Conservation (phyloP, 768 basidiomycete species). For the Collybia sordida region DNA sequence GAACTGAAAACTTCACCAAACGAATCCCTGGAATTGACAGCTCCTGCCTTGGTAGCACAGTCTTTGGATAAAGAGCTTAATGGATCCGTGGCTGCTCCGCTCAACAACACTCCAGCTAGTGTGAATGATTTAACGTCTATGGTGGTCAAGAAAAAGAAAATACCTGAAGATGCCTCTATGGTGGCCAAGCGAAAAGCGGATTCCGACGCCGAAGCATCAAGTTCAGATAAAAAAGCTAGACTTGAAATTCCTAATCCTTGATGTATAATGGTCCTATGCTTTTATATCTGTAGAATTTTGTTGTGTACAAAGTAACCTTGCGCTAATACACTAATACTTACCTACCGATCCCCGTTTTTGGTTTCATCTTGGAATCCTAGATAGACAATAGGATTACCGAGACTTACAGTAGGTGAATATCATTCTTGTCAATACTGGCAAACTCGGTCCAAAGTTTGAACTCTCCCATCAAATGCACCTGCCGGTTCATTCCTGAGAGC, state of each 20-base stretch:
- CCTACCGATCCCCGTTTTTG: too few relatives aligned
- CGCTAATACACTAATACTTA: too few relatives aligned
- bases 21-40: constrained; percentile 50
- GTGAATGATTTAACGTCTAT: constrained; percentile 85
- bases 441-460: too few relatives aligned
- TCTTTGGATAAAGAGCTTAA: constrained; percentile 75
- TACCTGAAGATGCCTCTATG: constrained; percentile 26
- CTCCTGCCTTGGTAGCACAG: constrained; percentile 69
- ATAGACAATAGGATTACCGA: too few relatives aligned
- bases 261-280: background rate
- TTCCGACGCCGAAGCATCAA: constrained; percentile 44
- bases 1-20: constrained; percentile 84
- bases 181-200: constrained; percentile 72
- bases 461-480: too few relatives aligned
- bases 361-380: too few relatives aligned
- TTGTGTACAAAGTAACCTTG: background rate
- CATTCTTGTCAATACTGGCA: too few relatives aligned
- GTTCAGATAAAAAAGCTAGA: constrained; percentile 64
- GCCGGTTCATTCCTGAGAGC: too few relatives aligned
- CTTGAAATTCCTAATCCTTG: constrained; percentile 40
- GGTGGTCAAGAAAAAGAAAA: constrained; percentile 80
- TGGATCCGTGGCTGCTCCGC: constrained; percentile 30
- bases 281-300: constrained; percentile 13
- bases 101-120: constrained; percentile 32
- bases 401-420: too few relatives aligned